phyloP scores from a whole-genome alignment of 177 flowering plant species.

The Vitis hybrid region DNA sequence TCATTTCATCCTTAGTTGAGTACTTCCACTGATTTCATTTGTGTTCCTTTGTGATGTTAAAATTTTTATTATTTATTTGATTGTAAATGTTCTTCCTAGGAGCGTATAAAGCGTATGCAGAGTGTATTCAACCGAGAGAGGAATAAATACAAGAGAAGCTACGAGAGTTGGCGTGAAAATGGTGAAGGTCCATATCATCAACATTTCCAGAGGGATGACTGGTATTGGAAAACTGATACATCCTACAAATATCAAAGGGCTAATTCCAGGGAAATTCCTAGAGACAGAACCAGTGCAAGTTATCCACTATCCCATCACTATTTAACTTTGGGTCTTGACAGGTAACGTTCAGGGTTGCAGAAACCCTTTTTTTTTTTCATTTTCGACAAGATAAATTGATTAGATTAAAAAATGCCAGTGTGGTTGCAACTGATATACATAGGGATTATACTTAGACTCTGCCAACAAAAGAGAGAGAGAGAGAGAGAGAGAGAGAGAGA shows the following conservation, averaged over 20 bases:
- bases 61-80: constrained; percentile 2
- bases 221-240: constrained; percentile 80
- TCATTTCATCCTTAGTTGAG: too few relatives aligned
- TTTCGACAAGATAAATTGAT: too few relatives aligned
- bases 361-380: neutral
- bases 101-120: constrained; percentile 97
- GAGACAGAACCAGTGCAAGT: constrained; percentile 24
- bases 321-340: constrained; percentile 86
- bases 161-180: constrained; percentile 51
- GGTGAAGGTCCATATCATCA: constrained; percentile 63
- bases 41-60: neutral
- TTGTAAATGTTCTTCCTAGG: constrained; percentile 41
- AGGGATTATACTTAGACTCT: too few relatives aligned
- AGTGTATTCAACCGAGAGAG: constrained; percentile 91
- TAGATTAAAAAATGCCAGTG: neutral
- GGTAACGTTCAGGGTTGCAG: constrained; percentile 41
- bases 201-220: constrained; percentile 58
- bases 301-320: constrained; percentile 83
- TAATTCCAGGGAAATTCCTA: constrained; percentile 51
- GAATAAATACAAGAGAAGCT: constrained; percentile 33
- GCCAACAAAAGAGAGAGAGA: too few relatives aligned
- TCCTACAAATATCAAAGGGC: constrained; percentile 47
- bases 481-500: too few relatives aligned
- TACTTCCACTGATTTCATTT: too few relatives aligned
- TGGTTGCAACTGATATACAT: too few relatives aligned